These are phyloP conservation scores for Porodaedalea pini DNA, from an alignment of 1,284 basidiomycete species.

Conservation along the genomic window DNA sequence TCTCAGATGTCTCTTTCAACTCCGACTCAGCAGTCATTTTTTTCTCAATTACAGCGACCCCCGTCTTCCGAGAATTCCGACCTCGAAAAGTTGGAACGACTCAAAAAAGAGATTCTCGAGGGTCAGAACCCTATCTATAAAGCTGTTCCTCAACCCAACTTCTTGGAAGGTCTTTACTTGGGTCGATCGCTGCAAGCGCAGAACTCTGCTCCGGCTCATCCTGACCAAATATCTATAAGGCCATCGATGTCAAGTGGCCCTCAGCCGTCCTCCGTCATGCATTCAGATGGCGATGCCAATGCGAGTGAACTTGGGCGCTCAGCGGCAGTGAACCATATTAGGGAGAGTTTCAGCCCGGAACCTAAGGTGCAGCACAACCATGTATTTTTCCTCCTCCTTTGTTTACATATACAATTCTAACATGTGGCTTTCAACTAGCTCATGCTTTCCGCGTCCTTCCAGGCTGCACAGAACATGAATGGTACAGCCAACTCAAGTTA, in stretches of 20 bases:
- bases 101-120: slow-evolving; percentile 66
- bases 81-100: slow-evolving; percentile 65
- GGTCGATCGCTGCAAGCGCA: slow-evolving; percentile 36
- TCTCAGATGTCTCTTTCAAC: slow-evolving; percentile 5
- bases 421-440: not conserved
- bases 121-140: slow-evolving; percentile 68
- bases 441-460: not conserved
- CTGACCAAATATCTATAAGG: slow-evolving; percentile 37
- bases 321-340: not conserved
- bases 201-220: slow-evolving; percentile 37
- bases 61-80: slow-evolving; percentile 33
- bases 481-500: not conserved
- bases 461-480: not conserved
- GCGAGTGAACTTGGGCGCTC: slow-evolving; percentile 15
- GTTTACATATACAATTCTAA: not conserved
- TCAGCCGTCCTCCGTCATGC: slow-evolving; percentile 9
- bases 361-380: not conserved
- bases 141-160: slow-evolving; percentile 58
- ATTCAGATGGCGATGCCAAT: slow-evolving; percentile 21
- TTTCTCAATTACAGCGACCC: slow-evolving; percentile 3
- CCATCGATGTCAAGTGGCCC: slow-evolving; percentile 18
- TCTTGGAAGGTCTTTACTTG: slow-evolving; percentile 58
- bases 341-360: not conserved
- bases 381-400: not conserved
- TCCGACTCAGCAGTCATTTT: slow-evolving; percentile 4